Percentiles rank a stretch among this genome's conserved stretches.
phyloP scores from a whole-genome alignment of 2,329 filamentous ascomycete species.

The Fusarium staphyleae region DNA sequence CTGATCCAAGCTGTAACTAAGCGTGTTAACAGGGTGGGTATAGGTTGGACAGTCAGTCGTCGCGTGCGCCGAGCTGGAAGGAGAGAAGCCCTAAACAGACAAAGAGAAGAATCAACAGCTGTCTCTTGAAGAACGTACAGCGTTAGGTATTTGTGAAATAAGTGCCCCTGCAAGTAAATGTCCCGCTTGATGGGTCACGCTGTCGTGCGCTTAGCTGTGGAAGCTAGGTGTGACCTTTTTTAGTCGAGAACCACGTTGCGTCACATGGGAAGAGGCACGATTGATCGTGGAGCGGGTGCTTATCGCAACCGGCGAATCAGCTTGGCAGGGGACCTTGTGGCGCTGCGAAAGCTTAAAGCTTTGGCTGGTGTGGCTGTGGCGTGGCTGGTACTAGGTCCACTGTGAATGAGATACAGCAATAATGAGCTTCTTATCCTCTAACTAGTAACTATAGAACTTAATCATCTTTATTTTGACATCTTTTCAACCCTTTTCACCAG shows the following conservation, averaged over 20 bases:
- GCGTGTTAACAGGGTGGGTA: too few species aligned
- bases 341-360: conserved; percentile 13
- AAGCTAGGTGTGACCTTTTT: conserved; percentile 9
- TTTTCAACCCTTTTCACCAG: background rate
- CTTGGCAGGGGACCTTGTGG: conserved; percentile 15
- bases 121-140: background rate
- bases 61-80: background rate
- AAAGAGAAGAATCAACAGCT: too few species aligned
- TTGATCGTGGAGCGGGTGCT: conserved; percentile 10
- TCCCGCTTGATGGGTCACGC: conserved; percentile 28
- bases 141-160: background rate
- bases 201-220: conserved; percentile 4
- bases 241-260: conserved; percentile 22
- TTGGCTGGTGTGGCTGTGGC: background rate
- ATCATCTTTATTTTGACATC: background rate
- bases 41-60: background rate
- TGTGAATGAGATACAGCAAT: background rate
- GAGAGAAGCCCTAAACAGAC: background rate
- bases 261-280: conserved; percentile 18
- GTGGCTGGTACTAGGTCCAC: conserved; percentile 10
- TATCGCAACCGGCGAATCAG: conserved; percentile 18
- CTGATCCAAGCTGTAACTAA: background rate
- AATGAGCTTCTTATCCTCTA: background rate
- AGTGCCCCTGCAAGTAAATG: background rate
- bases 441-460: too few species aligned